Evolutionary conservation across 345 rosid species (phyloP).

Genomic region (Dimocarpus longan): DNA sequence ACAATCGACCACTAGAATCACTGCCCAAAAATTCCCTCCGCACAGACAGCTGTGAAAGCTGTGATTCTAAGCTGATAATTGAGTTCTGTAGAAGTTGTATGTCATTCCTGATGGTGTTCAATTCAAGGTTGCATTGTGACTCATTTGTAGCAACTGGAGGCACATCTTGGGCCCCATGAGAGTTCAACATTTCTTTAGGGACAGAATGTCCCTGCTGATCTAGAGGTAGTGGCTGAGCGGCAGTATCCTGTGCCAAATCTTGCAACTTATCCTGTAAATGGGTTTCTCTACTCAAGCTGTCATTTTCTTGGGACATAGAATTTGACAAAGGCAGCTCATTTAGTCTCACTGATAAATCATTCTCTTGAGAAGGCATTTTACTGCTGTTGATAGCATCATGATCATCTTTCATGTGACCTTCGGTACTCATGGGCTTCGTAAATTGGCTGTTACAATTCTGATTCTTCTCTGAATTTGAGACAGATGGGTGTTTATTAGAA

Average conservation of each 20-base stretch:
- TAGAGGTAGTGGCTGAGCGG: slow-evolving; percentile 24
- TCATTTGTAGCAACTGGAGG: slow-evolving; percentile 50
- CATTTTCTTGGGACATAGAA: slow-evolving; percentile 38
- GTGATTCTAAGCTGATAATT: slow-evolving; percentile 56
- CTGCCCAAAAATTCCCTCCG: slow-evolving; percentile 87
- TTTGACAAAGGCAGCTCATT: slow-evolving; percentile 39
- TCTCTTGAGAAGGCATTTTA: slow-evolving; percentile 34
- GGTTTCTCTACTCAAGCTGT: slow-evolving; percentile 37
- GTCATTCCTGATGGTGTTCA: slow-evolving; percentile 55
- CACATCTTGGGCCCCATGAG: slow-evolving; percentile 34
- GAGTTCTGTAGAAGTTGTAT: slow-evolving; percentile 57
- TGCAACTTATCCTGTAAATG: slow-evolving; percentile 37
- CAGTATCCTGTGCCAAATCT: slow-evolving; percentile 29
- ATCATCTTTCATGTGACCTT: slow-evolving; percentile 31
- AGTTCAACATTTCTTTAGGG: slow-evolving; percentile 33
- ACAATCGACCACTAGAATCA: slow-evolving; percentile 79
- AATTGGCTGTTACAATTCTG: slow-evolving; percentile 21
- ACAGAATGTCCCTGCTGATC: slow-evolving; percentile 31
- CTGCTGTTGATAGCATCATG: slow-evolving; percentile 30
- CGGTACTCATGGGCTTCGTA: slow-evolving; percentile 27
- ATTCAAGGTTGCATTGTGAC: slow-evolving; percentile 56
- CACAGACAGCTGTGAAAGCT: slow-evolving; percentile 61
- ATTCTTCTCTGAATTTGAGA: slow-evolving; percentile 31
- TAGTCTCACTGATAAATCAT: slow-evolving; percentile 35
- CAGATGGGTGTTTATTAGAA: slow-evolving; percentile 29